phyloP scores from a whole-genome alignment of 495 filamentous ascomycete genomes.

The Tirmania nivea region DNA sequence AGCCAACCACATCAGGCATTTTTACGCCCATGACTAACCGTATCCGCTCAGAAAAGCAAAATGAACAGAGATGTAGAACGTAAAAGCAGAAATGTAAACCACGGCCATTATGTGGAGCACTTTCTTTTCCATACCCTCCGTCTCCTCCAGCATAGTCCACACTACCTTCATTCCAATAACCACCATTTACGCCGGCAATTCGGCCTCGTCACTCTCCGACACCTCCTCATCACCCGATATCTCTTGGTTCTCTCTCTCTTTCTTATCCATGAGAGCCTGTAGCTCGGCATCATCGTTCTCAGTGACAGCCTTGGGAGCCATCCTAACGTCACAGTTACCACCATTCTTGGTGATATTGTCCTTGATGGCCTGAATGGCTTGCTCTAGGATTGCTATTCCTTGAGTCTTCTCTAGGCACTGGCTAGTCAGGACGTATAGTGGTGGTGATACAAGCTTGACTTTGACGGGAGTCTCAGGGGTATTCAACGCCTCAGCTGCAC shows the following conservation, averaged over 20 bases:
- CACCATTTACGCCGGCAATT: constrained; percentile 1
- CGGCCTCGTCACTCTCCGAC: constrained; percentile 73
- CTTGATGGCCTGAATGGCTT: constrained; percentile 66
- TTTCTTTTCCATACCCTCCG: no score
- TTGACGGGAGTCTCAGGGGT: constrained; percentile 82
- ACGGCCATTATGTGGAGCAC: no score
- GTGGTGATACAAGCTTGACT: constrained; percentile 86
- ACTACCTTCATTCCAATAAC: no score
- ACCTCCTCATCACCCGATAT: constrained; percentile 89
- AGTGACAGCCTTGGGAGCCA: constrained; percentile 97
- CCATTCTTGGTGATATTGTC: constrained; percentile 49
- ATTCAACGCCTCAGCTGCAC: constrained; percentile 71
- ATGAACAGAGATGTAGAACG: no score
- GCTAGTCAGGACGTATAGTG: constrained; percentile 79
- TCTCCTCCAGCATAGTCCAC: no score
- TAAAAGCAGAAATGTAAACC: no score
- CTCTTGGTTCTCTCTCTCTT: constrained; percentile 90
- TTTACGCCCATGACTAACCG: no score
- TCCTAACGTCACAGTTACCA: constrained; percentile 67
- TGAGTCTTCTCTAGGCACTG: constrained; percentile 81
- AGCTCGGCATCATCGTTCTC: constrained; percentile 95
- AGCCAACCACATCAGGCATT: no score
- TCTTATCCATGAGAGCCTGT: constrained; percentile 96
- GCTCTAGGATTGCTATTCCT: constrained; percentile 64
- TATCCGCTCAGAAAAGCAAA: no score